Base-by-base conservation (phyloP, 164 flowering plant genomes). In the Chimonanthus salicifolius region DNA sequence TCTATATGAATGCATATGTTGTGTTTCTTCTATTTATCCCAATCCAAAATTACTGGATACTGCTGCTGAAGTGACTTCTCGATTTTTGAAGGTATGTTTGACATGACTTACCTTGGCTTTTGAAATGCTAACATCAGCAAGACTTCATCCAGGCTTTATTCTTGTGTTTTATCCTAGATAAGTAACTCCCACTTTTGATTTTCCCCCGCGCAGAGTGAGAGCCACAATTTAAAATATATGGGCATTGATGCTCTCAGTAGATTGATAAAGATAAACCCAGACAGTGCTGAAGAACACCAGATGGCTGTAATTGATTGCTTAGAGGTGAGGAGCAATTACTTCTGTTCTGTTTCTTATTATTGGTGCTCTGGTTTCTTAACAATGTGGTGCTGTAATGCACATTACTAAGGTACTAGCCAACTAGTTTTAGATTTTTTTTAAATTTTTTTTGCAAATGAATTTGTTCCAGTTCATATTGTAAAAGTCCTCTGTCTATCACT, bases 261-360 rank as follows among this genome's bases (percentile, higher is more conserved):
- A 76, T 82, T 95, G 78, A 90, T 95, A 80, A 92, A 85, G 87
- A 86, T 87, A 78, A 93, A 85, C 80, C 97, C 99, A 74, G 97
- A 96, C 69, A 89, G 90, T 75, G 99, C 98, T 58, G 99, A 96
- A 76, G 97, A 88, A 74, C 99, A 96, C 78, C 99, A 96, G 74
- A 83, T 96, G 78, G 97, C 99, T 74, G 99, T 96, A 46, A 96
- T 96, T 74, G 98, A 96, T 81, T 96, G 99, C 83, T 83, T 96
- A 77, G 99, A 96, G 99, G 99, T 91, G 75, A 86, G 88, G 11
- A 15, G 48, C n/a, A 46, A 45, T 44, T 66, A 66, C 45, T 66
- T 68, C 18, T 15, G 11, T 54, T 11, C 16, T 54, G 11, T 11
- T 54, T 54, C 16, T 10, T 9, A 54, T 54, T 5, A 9, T 54